A percentile compares a stretch with the other conserved stretches of the same genome.
Conservation (phyloP, 2,329 filamentous ascomycete species). For the Microsporum canis region DNA sequence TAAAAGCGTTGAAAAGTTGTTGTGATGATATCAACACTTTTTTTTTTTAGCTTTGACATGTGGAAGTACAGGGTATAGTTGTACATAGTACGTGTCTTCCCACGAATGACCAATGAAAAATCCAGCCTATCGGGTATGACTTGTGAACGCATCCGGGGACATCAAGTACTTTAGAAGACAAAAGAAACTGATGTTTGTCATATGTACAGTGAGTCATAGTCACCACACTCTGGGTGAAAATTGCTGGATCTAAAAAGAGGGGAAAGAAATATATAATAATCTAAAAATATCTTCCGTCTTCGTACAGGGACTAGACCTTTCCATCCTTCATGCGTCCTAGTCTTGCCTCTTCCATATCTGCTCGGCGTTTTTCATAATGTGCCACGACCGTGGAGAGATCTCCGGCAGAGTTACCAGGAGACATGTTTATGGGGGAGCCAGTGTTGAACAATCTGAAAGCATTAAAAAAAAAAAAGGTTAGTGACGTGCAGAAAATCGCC, state of each 20-base stretch:
- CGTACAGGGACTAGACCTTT: slow-evolving; percentile 35
- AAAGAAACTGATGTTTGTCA: slow-evolving; percentile 1
- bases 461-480: not conserved
- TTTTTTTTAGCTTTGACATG: not conserved
- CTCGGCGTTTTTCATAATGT: slow-evolving; percentile 50
- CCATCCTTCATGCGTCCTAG: slow-evolving; percentile 35
- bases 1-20: not conserved
- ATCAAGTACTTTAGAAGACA: not conserved
- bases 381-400: slow-evolving; percentile 50
- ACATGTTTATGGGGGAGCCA: slow-evolving; percentile 53
- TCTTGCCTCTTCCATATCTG: slow-evolving; percentile 47
- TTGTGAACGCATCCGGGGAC: not conserved
- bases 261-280: not conserved
- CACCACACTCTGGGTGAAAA: not conserved
- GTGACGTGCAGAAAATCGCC: slow-evolving; percentile 6
- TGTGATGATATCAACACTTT: not conserved
- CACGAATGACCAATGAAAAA: not conserved
- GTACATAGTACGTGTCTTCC: slow-evolving; percentile 3
- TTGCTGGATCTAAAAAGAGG: not conserved
- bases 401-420: slow-evolving; percentile 46
- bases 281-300: slow-evolving; percentile 25
- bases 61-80: not conserved
- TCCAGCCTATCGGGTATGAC: not conserved
- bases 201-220: slow-evolving; percentile 5
- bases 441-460: slow-evolving; percentile 48